Base-by-base conservation (phyloP, 495 filamentous ascomycete genomes). In the Lasiosphaeria hispida region DNA sequence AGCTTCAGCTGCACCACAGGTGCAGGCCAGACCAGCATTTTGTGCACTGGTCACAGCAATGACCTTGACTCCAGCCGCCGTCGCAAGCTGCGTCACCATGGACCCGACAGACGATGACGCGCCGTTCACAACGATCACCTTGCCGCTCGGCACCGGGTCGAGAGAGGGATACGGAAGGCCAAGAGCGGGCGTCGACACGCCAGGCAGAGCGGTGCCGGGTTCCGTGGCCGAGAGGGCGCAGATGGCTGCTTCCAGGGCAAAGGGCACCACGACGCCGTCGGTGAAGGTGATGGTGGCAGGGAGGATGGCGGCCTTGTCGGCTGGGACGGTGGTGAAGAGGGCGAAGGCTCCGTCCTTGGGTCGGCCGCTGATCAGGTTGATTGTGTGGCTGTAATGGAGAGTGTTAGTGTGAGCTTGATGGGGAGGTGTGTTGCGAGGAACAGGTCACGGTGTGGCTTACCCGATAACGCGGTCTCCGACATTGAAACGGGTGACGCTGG, bases 21-120 rank as follows among this genome's bases (percentile, higher is more conserved):
- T 58, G 57, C 73, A 77, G 38, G 79, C 68, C 40, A 77, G 76
- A 0, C 76, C 75, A 36, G 80, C 75, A 62, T 86, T 87, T 48
- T 70, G 73, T 0, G 69, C 64, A 2, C 77, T 72, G 0, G 80
- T 82, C 0, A 79, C 69, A 48, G 84, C 65, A 1, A 87, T 83
- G 23, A 80, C 52, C 10, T 34, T 44, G 23, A 55, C 44, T 4
- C 52, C 52, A 6, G 72, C 63, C 1, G 52, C 52, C 4, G 40
- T 13, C 9, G 52, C 52, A 4, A 55, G 38, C 52, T 55, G 52
- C 8, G 34, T 55, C 7, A 40, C 18, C 52, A 55, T 55, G 10
- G 52, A 55, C 17, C 52, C 52, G 1, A 37, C 52, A 3, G 52
- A 55, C 4, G 52, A 44, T 18, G 52, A 44, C 6, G 39, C 52